Evolutionary conservation across 1,284 basidiomycete species (phyloP).

Genomic region (Ganoderma meredithae): DNA sequence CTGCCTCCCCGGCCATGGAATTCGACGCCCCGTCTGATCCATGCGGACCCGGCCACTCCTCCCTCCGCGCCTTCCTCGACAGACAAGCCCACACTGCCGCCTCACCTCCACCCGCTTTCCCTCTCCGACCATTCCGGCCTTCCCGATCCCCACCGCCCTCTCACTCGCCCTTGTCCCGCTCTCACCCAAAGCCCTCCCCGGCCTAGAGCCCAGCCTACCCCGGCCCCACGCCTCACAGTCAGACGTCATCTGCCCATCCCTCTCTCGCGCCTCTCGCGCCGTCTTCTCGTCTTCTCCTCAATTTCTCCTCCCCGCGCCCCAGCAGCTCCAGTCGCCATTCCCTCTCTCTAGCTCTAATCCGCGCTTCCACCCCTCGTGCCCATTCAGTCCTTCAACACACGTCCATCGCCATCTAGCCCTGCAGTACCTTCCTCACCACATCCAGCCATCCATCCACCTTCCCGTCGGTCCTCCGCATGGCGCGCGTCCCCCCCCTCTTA

Average conservation of each 20-base stretch:
- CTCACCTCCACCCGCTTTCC: conserved; percentile 13
- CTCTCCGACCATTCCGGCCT: conserved; percentile 23
- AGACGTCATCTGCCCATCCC: conserved; percentile 10
- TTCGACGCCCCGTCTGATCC: conserved; percentile 37
- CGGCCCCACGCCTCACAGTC: conserved; percentile 9
- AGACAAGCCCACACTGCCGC: conserved; percentile 23
- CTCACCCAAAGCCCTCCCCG: conserved; percentile 13
- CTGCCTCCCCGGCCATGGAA: conserved; percentile 19
- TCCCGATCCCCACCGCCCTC: conserved; percentile 11
- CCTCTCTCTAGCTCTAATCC: conserved; percentile 2
- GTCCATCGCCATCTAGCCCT: conserved; percentile 11
- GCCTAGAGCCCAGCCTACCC: conserved; percentile 12
- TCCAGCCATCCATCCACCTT: conserved; percentile 9
- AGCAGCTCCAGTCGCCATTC: not conserved
- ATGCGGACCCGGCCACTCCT: conserved; percentile 34
- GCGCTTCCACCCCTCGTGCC: conserved; percentile 3
- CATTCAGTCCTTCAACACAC: conserved; percentile 21
- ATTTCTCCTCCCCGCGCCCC: not conserved
- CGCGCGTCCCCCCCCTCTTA: conserved; percentile 13
- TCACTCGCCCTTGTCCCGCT: conserved; percentile 7
- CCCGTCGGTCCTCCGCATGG: conserved; percentile 26
- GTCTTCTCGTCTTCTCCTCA: conserved; percentile 10
- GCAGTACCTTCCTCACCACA: conserved; percentile 7
- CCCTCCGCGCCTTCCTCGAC: conserved; percentile 20
- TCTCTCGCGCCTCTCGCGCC: conserved; percentile 14